phyloP scores from a whole-genome alignment of 2,329 filamentous ascomycete species.

The Phialophora tarda region DNA sequence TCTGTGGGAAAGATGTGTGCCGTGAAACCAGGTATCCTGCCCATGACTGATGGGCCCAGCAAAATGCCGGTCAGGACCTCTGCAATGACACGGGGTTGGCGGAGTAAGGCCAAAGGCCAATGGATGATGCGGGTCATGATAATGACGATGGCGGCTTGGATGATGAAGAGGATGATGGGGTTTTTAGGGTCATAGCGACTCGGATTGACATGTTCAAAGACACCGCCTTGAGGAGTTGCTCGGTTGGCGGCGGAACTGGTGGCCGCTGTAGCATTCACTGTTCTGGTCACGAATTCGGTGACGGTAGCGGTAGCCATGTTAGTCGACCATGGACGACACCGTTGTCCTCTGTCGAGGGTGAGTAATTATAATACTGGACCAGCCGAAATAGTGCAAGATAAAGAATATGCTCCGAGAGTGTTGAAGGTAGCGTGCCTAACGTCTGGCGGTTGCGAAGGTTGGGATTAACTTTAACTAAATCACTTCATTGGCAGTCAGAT shows the following conservation, averaged over 20 bases:
- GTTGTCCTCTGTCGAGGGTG: background rate
- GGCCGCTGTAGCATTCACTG: constrained; percentile 31
- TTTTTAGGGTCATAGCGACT: constrained; percentile 71
- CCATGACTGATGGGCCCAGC: constrained; percentile 85
- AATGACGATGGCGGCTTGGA: constrained; percentile 75
- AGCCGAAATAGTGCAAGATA: background rate
- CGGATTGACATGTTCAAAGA: constrained; percentile 74
- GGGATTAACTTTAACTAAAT: background rate
- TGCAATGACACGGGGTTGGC: constrained; percentile 81
- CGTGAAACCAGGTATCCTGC: constrained; percentile 79
- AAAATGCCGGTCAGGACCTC: constrained; percentile 86
- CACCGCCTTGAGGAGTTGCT: constrained; percentile 66
- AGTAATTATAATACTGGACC: background rate
- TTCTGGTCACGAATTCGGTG: constrained; percentile 36
- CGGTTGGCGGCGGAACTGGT: constrained; percentile 43
- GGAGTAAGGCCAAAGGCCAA: constrained; percentile 75
- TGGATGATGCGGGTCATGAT: constrained; percentile 76
- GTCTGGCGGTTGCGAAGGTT: background rate
- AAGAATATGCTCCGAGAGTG: background rate
- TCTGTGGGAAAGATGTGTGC: constrained; percentile 74
- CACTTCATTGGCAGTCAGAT: constrained; percentile 8
- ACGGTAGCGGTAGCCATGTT: constrained; percentile 37
- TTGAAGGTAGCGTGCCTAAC: constrained; percentile 11
- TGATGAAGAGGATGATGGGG: constrained; percentile 76
- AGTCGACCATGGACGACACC: background rate